Evolutionary conservation across 148 eudicot species (phyloP).

Genomic region (Camellia japonica): DNA sequence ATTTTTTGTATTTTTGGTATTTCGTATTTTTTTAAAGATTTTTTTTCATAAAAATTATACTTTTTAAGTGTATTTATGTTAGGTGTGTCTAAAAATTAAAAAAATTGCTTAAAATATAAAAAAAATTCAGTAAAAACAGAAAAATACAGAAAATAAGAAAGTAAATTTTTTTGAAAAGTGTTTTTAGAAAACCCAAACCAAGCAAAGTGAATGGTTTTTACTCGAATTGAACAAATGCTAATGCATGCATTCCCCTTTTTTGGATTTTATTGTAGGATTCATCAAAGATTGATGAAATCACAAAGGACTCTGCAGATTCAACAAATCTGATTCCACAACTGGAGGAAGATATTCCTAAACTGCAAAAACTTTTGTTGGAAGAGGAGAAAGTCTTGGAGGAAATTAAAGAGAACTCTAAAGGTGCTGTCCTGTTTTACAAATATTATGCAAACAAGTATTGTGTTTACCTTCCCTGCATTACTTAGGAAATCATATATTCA

Average conservation of each 20-base stretch:
- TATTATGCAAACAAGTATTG: neutral
- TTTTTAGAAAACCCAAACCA: too few relatives aligned
- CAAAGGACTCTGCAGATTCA: slow-evolving; percentile 64
- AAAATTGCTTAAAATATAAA: too few relatives aligned
- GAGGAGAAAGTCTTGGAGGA: slow-evolving; percentile 84
- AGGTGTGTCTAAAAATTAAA: too few relatives aligned
- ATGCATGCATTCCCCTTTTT: slow-evolving; percentile 19
- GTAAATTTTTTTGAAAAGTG: too few relatives aligned
- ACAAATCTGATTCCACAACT: slow-evolving; percentile 62
- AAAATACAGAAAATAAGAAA: too few relatives aligned
- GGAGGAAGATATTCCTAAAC: slow-evolving; percentile 67
- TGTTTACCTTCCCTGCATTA: neutral
- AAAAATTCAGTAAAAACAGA: too few relatives aligned
- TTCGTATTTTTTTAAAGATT: too few relatives aligned
- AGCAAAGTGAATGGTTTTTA: neutral
- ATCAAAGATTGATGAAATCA: slow-evolving; percentile 54
- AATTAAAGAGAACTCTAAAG: slow-evolving; percentile 72
- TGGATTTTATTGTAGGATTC: slow-evolving; percentile 52
- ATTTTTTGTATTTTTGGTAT: too few relatives aligned
- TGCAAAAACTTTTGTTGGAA: slow-evolving; percentile 63
- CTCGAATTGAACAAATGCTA: neutral
- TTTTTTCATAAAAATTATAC: too few relatives aligned
- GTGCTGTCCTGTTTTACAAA: slow-evolving; percentile 27
- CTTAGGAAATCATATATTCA: neutral
- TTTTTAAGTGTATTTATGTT: too few relatives aligned